These are phyloP conservation scores for Crithidia fasciculata DNA, from an alignment of 208 protist species.

Conservation along the genomic window DNA sequence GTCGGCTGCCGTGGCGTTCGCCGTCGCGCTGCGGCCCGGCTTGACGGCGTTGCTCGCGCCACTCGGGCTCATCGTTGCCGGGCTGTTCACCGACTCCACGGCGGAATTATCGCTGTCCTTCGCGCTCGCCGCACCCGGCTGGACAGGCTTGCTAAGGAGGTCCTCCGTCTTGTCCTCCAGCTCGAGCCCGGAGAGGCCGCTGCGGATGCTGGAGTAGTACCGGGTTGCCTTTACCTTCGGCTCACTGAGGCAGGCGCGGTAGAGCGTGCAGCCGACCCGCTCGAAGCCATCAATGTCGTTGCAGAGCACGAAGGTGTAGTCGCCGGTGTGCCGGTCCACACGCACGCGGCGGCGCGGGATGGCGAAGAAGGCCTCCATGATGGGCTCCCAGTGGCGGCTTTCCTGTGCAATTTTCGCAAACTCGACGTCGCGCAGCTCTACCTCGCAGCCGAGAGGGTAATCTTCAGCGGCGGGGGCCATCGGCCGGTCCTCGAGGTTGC, in stretches of 20 bases:
- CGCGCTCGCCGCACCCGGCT: slow-evolving; percentile 12
- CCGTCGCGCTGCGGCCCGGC: slow-evolving; percentile 9
- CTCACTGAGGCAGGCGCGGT: slow-evolving; percentile 83
- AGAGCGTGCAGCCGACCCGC: slow-evolving; percentile 77
- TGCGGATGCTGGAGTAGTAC: slow-evolving; percentile 55
- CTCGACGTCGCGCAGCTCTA: slow-evolving; percentile 79
- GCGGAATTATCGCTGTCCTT: slow-evolving; percentile 1
- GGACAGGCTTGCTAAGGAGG: slow-evolving; percentile 26
- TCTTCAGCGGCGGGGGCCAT: slow-evolving; percentile 75
- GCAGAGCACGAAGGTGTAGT: slow-evolving; percentile 88
- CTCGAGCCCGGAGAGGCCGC: slow-evolving; percentile 24
- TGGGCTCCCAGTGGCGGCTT: slow-evolving; percentile 68
- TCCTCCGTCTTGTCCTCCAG: slow-evolving; percentile 31
- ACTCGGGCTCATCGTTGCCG: not conserved
- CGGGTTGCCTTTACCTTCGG: slow-evolving; percentile 80
- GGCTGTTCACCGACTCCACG: slow-evolving; percentile 4
- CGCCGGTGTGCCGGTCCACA: slow-evolving; percentile 74
- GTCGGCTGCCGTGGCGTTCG: slow-evolving; percentile 2
- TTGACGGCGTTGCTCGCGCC: slow-evolving; percentile 1
- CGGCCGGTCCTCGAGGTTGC: slow-evolving; percentile 69
- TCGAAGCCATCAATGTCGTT: slow-evolving; percentile 58
- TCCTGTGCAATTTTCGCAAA: slow-evolving; percentile 73
- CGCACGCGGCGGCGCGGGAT: slow-evolving; percentile 61
- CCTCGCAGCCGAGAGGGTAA: slow-evolving; percentile 85
- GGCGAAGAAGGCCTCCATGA: slow-evolving; percentile 79